These are phyloP conservation scores for Asclepias syriaca DNA, from an alignment of 257 asterid species.

Conservation along the genomic window DNA sequence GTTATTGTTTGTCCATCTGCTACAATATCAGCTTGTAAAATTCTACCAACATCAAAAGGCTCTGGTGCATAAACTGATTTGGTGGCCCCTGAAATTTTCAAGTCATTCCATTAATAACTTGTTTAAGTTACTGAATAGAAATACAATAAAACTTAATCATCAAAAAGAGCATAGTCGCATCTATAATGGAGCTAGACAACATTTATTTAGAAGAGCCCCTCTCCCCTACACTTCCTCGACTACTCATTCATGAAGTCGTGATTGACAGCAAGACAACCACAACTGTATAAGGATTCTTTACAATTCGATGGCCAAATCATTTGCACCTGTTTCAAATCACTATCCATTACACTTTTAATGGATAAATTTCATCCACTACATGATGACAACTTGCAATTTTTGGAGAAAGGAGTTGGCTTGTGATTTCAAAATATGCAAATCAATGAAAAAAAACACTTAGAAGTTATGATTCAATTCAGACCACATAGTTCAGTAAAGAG, in stretches of 20 bases:
- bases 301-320: not conserved
- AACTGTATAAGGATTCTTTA: not conserved
- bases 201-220: not conserved
- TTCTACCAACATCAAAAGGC: conserved; percentile 81
- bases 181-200: not conserved
- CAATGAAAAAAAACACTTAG: no score
- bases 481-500: no score
- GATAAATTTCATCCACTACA: not conserved
- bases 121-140: not conserved
- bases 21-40: conserved; percentile 68
- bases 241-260: not conserved
- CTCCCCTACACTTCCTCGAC: not conserved
- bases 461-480: no score
- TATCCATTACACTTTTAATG: not conserved
- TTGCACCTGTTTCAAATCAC: not conserved
- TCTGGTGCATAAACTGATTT: conserved; percentile 88
- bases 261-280: not conserved
- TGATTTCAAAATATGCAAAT: no score
- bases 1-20: conserved; percentile 48
- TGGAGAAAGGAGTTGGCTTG: not conserved
- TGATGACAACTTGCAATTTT: not conserved
- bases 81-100: conserved; percentile 62
- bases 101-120: conserved; percentile 6
- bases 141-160: not conserved
- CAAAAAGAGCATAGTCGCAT: not conserved